phyloP scores from a whole-genome alignment of 208 protist genomes.

The Naegleria lovaniensis region DNA sequence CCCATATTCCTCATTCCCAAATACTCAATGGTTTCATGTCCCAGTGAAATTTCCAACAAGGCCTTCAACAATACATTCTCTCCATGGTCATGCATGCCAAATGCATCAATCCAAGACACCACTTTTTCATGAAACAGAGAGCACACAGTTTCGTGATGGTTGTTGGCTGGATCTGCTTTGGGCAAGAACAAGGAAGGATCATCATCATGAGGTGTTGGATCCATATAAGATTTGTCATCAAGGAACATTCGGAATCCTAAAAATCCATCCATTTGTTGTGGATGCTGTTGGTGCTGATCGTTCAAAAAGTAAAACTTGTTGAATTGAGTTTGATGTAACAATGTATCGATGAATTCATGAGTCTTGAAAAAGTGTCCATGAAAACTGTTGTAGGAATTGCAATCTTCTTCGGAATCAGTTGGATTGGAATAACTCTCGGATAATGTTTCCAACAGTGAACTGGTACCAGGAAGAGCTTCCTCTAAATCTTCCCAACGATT shows the following conservation, averaged over 20 bases:
- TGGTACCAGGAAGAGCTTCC: no score
- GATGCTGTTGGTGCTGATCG: no score
- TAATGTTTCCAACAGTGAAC: no score
- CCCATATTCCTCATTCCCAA: not conserved
- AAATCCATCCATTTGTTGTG: no score
- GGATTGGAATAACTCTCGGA: no score
- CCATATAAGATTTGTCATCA: not conserved
- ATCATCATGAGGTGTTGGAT: no score
- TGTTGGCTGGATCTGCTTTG: no score
- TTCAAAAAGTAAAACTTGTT: not conserved
- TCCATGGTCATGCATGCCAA: not conserved
- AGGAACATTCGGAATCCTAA: not conserved
- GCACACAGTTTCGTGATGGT: not conserved
- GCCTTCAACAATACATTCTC: not conserved
- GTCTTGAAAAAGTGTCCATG: not conserved
- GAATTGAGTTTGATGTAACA: not conserved
- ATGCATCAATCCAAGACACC: not conserved
- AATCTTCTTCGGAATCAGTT: no score
- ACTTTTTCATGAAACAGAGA: not conserved
- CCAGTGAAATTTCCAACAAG: not conserved
- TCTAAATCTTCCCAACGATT: no score
- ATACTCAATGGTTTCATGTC: not conserved
- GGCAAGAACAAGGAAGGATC: no score
- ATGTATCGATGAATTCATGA: not conserved
- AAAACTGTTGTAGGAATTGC: no score